A percentile compares a stretch with the other conserved stretches of the same genome.
Evolutionary conservation across 257 asterid genomes (phyloP).

Genomic region (Sherardia arvensis): DNA sequence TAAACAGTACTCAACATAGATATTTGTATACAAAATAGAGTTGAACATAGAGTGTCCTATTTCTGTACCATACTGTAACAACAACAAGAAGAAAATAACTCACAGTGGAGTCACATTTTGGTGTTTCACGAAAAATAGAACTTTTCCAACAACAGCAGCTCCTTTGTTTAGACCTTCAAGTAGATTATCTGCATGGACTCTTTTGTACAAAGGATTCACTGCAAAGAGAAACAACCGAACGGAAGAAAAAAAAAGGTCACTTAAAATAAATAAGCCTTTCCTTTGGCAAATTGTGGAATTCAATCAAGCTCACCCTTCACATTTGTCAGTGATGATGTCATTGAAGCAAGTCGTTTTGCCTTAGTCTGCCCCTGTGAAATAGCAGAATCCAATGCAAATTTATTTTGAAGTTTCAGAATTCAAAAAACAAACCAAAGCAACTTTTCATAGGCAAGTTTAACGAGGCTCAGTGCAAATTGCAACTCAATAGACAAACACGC

Average conservation of each 20-base stretch:
- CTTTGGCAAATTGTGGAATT: neutral
- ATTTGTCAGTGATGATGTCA: slow-evolving; percentile 57
- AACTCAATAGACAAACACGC: neutral
- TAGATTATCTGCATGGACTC: slow-evolving; percentile 48
- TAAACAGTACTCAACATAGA: neutral
- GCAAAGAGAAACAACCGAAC: slow-evolving; percentile 1
- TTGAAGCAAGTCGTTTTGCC: slow-evolving; percentile 60
- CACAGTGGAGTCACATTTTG: slow-evolving; percentile 66
- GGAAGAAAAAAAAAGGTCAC: neutral
- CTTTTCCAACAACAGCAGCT: slow-evolving; percentile 63
- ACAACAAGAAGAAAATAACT: slow-evolving; percentile 23
- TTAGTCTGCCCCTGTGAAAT: slow-evolving; percentile 59
- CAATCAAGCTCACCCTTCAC: slow-evolving; percentile 45
- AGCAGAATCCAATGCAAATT: neutral
- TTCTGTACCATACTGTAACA: neutral
- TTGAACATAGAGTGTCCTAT: neutral
- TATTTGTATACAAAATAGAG: no score
- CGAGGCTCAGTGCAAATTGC: neutral
- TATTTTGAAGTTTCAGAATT: neutral
- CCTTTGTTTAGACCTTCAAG: slow-evolving; percentile 78
- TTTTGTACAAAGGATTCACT: slow-evolving; percentile 65
- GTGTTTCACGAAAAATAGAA: slow-evolving; percentile 52
- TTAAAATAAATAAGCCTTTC: neutral
- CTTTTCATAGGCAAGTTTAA: neutral
- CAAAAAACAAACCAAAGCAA: neutral